Conservation (phyloP, 768 basidiomycete species). For the Amanita rubescens region DNA sequence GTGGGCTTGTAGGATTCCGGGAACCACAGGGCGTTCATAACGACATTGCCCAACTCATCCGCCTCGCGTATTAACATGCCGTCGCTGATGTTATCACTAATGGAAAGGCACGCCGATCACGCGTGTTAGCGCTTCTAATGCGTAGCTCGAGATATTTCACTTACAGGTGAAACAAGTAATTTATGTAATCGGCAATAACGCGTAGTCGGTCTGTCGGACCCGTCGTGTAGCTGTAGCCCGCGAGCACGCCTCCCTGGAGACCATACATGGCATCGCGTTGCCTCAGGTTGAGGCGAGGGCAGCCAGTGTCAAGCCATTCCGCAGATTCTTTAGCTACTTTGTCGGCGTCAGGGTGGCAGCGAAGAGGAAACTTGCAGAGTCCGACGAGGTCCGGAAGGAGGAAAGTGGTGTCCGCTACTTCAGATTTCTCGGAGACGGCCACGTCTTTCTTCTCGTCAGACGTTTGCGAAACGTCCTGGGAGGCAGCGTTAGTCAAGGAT, state of each 20-base stretch:
- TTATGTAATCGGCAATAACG: slow-evolving; percentile 64
- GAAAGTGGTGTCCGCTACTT: slow-evolving; percentile 28
- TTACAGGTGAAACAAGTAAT: slow-evolving; percentile 47
- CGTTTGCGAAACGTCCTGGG: neutral
- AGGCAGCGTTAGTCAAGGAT: neutral
- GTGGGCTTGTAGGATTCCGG: slow-evolving; percentile 45
- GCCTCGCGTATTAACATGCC: slow-evolving; percentile 66
- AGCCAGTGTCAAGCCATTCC: slow-evolving; percentile 41
- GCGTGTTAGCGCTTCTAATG: slow-evolving; percentile 10
- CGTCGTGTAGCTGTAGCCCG: slow-evolving; percentile 56
- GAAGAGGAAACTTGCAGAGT: slow-evolving; percentile 39
- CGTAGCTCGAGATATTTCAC: slow-evolving; percentile 16
- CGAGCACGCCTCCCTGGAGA: slow-evolving; percentile 59
- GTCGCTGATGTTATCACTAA: slow-evolving; percentile 68
- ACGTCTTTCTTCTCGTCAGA: slow-evolving; percentile 6
- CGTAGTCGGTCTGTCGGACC: slow-evolving; percentile 50
- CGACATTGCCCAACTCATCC: slow-evolving; percentile 48
- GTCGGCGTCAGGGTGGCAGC: slow-evolving; percentile 39
- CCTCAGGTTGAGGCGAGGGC: slow-evolving; percentile 37
- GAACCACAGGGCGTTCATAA: slow-evolving; percentile 66
- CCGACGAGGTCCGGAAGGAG: slow-evolving; percentile 49
- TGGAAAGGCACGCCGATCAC: slow-evolving; percentile 9
- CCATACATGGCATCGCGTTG: slow-evolving; percentile 43
- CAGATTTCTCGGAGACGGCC: neutral
- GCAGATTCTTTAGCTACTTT: slow-evolving; percentile 39